Evolutionary conservation across 2,329 filamentous ascomycete species (phyloP), one percentile per base, ranked within the genome.

Genomic region (Passalora sequoiae): DNA sequence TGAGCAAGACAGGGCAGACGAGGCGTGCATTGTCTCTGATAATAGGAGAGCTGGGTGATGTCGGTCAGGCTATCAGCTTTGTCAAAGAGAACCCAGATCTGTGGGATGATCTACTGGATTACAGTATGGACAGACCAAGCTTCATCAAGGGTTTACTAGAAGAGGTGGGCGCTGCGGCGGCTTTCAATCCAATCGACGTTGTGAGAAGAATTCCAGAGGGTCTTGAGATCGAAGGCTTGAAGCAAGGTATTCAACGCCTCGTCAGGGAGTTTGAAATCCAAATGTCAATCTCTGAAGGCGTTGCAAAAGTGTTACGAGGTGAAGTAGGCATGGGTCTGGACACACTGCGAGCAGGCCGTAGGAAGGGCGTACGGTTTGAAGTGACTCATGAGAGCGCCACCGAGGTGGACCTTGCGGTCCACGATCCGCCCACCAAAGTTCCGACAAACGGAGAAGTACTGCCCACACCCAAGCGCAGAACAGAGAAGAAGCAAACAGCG

Each of bases 211-310:
- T 98, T 20, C 92, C 92, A 0, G 88, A 94, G 60, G 89, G 92
- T 0, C 74, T 98, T 0, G 88, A 96, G 61, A 94, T 98, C 9
- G 84, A 92, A 56, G 92, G 92, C 0, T 72, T 98, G 5, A 76
- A 89, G 46, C 87, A 95, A 50, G 92, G 91, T 0, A 75, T 98
- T 3, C 84, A 84, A 32, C 84, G 89, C 44, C 89, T 98, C 72
- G 85, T 98, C 62, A 84, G 91, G 56, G 92, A 98, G 66, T 89
- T 96, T 61, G 92, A 97, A 61, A 86, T 98, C 32, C 92, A 97
- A 67, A 81, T 86, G 61, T 92, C 85, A 56, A 96, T 98, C 61
- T 91, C 85, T 52, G 83, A 84, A 31, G 92, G 92, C 1, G 92
- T 94, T 3, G 89, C 92, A 1, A 80, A 80, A 42, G 89, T 97